These are phyloP conservation scores for Didymellaceae sp. DNA, from an alignment of 2,329 filamentous ascomycete genomes.

Conservation along the genomic window DNA sequence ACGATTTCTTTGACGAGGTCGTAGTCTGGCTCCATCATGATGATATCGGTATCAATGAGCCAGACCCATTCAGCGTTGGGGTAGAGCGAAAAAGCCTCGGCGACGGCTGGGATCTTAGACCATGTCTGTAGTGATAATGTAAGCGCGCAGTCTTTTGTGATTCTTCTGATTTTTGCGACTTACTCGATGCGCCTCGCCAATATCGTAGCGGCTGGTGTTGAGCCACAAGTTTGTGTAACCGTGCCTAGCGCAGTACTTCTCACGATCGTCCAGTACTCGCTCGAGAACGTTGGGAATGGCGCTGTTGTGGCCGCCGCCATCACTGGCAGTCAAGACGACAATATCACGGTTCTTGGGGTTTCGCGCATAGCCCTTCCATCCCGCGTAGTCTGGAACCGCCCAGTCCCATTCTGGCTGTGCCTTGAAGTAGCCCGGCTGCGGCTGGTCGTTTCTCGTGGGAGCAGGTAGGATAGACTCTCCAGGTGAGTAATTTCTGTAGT, in stretches of 20 bases:
- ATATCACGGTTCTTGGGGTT: slow-evolving; percentile 45
- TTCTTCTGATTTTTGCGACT: neutral
- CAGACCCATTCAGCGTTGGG: slow-evolving; percentile 51
- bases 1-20: slow-evolving; percentile 44
- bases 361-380: slow-evolving; percentile 40
- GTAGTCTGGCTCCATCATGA: slow-evolving; percentile 48
- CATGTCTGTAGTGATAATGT: slow-evolving; percentile 34
- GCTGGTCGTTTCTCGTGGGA: slow-evolving; percentile 28
- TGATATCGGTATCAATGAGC: slow-evolving; percentile 52
- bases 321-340: slow-evolving; percentile 50
- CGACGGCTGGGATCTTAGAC: slow-evolving; percentile 51
- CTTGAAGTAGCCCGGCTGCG: slow-evolving; percentile 43
- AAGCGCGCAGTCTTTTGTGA: neutral
- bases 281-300: slow-evolving; percentile 48
- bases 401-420: slow-evolving; percentile 42
- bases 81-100: slow-evolving; percentile 49
- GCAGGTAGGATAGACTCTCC: slow-evolving; percentile 24
- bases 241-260: slow-evolving; percentile 46
- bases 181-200: slow-evolving; percentile 46
- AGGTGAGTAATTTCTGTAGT: slow-evolving; percentile 35
- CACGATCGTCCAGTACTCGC: slow-evolving; percentile 43
- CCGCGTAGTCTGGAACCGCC: slow-evolving; percentile 32
- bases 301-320: slow-evolving; percentile 52
- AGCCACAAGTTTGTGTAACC: slow-evolving; percentile 50
- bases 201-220: slow-evolving; percentile 50